Percentiles rank a stretch among this genome's conserved stretches.
phyloP scores from a whole-genome alignment of 768 basidiomycete species.

The Naganishia vaughanmartiniae region DNA sequence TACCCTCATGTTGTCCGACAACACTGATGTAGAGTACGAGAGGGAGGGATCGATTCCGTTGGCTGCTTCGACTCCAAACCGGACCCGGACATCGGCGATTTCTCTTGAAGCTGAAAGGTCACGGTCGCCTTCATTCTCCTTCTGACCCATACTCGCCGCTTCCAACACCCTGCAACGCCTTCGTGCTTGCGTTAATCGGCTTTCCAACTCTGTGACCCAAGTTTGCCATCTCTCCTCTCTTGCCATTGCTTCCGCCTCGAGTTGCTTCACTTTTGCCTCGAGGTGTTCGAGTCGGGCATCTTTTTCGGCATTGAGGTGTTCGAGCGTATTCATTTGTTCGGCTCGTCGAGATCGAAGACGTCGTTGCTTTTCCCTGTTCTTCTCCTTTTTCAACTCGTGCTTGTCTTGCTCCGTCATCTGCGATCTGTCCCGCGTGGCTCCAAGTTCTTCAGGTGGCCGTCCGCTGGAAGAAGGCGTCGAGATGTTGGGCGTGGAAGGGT shows the following conservation, averaged over 20 bases:
- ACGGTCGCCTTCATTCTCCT: not conserved
- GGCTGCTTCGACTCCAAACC: not conserved
- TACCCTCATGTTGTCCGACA: not conserved
- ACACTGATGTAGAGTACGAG: not conserved
- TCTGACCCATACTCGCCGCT: not conserved
- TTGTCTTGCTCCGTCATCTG: constrained; percentile 26
- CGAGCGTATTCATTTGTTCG: constrained; percentile 14
- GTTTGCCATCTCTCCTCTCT: constrained; percentile 6
- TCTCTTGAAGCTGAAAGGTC: constrained; percentile 7
- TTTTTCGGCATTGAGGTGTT: constrained; percentile 6
- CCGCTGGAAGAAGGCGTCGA: constrained; percentile 20
- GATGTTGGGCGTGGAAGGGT: constrained; percentile 13
- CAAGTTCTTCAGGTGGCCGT: constrained; percentile 3
- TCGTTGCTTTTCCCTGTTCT: constrained; percentile 30
- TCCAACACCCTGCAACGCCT: constrained; percentile 7
- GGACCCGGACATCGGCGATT: constrained; percentile 12
- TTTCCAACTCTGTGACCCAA: constrained; percentile 16
- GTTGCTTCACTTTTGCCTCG: constrained; percentile 11
- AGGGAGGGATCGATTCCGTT: not conserved
- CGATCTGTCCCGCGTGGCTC: not conserved
- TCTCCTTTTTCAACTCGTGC: constrained; percentile 29
- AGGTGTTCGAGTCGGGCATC: constrained; percentile 17
- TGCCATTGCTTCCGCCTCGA: constrained; percentile 1
- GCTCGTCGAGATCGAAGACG: constrained; percentile 21
- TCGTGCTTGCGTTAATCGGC: constrained; percentile 3